Conservation (phyloP, 768 basidiomycete genomes). For the Aureoboletus auriporus region DNA sequence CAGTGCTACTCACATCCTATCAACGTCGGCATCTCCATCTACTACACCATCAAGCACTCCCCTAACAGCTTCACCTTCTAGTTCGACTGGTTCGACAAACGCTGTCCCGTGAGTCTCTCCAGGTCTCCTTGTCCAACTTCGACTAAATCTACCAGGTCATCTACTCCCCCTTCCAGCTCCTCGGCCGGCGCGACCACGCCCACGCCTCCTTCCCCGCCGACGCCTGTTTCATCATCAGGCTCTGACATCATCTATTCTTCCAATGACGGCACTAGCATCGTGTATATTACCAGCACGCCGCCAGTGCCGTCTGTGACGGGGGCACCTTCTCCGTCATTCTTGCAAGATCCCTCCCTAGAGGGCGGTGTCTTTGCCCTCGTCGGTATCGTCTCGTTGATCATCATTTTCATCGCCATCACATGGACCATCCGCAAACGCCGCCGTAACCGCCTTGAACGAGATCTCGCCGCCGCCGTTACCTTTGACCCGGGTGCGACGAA, state of each 20-base stretch:
- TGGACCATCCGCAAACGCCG: slow-evolving; percentile 48
- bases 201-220: not conserved
- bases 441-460: slow-evolving; percentile 34
- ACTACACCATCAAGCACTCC: slow-evolving; percentile 11
- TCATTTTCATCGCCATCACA: slow-evolving; percentile 43
- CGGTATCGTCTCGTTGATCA: slow-evolving; percentile 44
- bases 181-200: slow-evolving; percentile 6
- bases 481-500: slow-evolving; percentile 43
- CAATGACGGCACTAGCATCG: slow-evolving; percentile 22
- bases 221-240: slow-evolving; percentile 18
- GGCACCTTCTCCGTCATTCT: slow-evolving; percentile 39
- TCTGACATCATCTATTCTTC: slow-evolving; percentile 16
- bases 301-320: slow-evolving; percentile 23
- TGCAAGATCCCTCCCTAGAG: slow-evolving; percentile 63
- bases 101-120: slow-evolving; percentile 9
- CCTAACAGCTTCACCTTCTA: slow-evolving; percentile 21
- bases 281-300: slow-evolving; percentile 31
- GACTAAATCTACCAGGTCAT: slow-evolving; percentile 8
- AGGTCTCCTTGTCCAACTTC: not conserved
- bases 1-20: slow-evolving; percentile 1
- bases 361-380: slow-evolving; percentile 53
- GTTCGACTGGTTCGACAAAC: slow-evolving; percentile 25
- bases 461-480: slow-evolving; percentile 42
- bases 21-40: slow-evolving; percentile 19
- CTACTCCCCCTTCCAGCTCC: slow-evolving; percentile 11